A percentile compares a stretch with the other conserved stretches of the same genome.
phyloP scores from a whole-genome alignment of 2,329 filamentous ascomycete species.

The Colletotrichum graminicola region DNA sequence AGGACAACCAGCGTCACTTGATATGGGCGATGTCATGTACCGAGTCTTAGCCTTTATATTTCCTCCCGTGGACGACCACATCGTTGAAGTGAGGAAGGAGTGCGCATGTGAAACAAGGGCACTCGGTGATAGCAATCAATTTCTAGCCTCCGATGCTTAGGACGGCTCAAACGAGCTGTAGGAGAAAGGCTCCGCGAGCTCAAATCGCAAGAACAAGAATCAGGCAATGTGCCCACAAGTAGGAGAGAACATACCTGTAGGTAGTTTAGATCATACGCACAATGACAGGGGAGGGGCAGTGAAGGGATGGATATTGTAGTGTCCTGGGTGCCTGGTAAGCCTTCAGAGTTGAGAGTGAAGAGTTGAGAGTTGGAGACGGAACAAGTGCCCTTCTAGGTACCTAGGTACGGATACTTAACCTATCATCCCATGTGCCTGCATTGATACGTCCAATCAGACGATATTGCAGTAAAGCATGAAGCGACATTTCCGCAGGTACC shows the following conservation, averaged over 20 bases:
- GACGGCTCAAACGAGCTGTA: background rate
- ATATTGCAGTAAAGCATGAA: background rate
- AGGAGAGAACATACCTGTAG: too few species aligned
- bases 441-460: background rate
- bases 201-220: background rate
- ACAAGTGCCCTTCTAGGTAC: background rate
- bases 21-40: background rate
- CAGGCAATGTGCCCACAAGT: background rate
- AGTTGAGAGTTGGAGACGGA: background rate
- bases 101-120: background rate
- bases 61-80: background rate
- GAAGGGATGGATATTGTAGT: too few species aligned
- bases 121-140: background rate
- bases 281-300: too few species aligned
- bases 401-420: too few species aligned
- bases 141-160: background rate
- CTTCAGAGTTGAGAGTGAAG: too few species aligned
- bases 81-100: background rate
- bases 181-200: background rate
- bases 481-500: too few species aligned
- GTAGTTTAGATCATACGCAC: too few species aligned
- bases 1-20: background rate
- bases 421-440: background rate
- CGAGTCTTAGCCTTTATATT: background rate
- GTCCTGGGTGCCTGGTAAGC: too few species aligned